Evolutionary conservation across 2,329 filamentous ascomycete species (phyloP).

Genomic region (Truncatella angustata): DNA sequence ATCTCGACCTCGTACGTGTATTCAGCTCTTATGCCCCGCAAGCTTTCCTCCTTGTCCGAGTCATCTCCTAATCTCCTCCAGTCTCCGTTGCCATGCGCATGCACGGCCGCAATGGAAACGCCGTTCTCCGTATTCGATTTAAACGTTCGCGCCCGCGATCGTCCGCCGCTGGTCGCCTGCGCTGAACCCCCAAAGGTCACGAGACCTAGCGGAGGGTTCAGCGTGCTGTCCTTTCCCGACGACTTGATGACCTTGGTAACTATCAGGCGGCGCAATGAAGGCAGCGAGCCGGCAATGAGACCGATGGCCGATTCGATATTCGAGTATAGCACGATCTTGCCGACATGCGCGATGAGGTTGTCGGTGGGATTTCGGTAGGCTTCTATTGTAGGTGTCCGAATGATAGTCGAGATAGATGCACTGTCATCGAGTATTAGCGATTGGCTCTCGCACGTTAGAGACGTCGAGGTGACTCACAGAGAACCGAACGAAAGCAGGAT

Average conservation of each 20-base stretch:
- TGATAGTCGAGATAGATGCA: conserved; percentile 21
- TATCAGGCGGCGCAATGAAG: conserved; percentile 15
- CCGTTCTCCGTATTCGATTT: conserved; percentile 11
- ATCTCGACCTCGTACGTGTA: conserved; percentile 14
- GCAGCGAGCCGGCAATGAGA: conserved; percentile 15
- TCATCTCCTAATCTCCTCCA: conserved; percentile 3
- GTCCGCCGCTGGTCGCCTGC: not conserved
- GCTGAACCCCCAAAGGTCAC: conserved; percentile 10
- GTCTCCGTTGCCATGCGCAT: conserved; percentile 5
- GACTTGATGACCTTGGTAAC: conserved; percentile 7
- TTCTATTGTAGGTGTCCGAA: conserved; percentile 20
- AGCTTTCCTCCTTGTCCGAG: conserved; percentile 2
- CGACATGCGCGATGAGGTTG: conserved; percentile 20
- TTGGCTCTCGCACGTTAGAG: too few species aligned
- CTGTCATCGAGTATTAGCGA: conserved; percentile 15
- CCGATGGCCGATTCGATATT: conserved; percentile 20
- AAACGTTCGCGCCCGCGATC: conserved; percentile 5
- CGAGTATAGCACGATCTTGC: conserved; percentile 20
- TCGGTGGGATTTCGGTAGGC: conserved; percentile 19
- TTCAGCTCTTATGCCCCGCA: conserved; percentile 12
- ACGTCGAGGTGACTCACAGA: conserved; percentile 15
- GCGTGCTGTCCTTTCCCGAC: not conserved
- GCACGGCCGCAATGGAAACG: conserved; percentile 8
- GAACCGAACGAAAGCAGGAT: conserved; percentile 23
- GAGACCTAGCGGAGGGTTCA: not conserved